Conservation (phyloP, 1,284 basidiomycete genomes). For the Tetrapyrgos nigripes region DNA sequence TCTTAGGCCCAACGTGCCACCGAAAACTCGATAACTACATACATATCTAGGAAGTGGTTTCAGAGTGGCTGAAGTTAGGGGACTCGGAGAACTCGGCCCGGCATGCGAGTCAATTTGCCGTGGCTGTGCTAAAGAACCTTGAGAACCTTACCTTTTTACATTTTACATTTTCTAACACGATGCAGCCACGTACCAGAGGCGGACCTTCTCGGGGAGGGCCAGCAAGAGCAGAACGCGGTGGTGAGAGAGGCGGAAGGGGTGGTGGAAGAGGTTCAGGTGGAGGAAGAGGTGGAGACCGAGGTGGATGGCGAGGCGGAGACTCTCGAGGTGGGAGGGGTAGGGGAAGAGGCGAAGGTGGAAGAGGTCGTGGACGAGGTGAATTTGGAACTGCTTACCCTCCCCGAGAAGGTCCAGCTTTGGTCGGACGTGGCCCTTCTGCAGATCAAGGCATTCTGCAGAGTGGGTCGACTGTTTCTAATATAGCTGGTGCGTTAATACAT, state of each 20-base stretch:
- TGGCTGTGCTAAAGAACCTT: no score
- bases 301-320: not conserved
- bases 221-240: not conserved
- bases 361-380: conserved; percentile 6
- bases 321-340: not conserved
- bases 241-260: not conserved
- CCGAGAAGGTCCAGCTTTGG: not conserved
- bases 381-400: not conserved
- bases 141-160: not conserved
- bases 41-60: no score
- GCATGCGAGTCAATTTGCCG: no score
- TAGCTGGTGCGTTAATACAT: not conserved
- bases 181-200: not conserved
- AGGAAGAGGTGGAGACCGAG: not conserved
- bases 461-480: conserved; percentile 1
- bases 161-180: not conserved
- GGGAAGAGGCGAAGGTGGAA: not conserved
- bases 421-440: conserved; percentile 6
- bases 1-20: no score
- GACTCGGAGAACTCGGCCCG: no score
- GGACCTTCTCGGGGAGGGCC: not conserved
- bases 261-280: not conserved
- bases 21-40: no score
- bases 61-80: no score
- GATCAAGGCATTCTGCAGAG: conserved; percentile 2